Evolutionary conservation across 495 filamentous ascomycete species (phyloP).

Genomic region (Cladorrhinum samala): DNA sequence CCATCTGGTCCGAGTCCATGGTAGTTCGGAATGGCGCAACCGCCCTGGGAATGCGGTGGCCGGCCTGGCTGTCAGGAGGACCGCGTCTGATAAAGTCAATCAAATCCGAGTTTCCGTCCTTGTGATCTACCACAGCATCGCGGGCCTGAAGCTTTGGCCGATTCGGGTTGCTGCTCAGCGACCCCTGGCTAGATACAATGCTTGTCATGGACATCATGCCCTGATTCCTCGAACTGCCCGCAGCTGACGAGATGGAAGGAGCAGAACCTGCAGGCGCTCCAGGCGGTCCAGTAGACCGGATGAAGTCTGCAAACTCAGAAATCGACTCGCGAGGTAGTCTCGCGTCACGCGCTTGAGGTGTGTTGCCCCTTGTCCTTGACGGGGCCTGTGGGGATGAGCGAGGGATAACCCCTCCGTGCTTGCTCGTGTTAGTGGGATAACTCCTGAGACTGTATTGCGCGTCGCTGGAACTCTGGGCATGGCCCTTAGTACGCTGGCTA

Average conservation of each 20-base stretch:
- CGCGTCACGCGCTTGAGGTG: constrained; percentile 59
- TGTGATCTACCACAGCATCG: constrained; percentile 53
- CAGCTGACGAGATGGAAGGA: constrained; percentile 12
- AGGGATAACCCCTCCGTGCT: constrained; percentile 17
- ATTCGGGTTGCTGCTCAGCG: constrained; percentile 26
- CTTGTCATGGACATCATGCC: constrained; percentile 22
- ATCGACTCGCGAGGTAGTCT: constrained; percentile 57
- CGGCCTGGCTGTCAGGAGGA: constrained; percentile 47
- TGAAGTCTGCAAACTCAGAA: constrained; percentile 77
- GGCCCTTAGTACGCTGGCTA: constrained; percentile 33
- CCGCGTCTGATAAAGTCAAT: constrained; percentile 93
- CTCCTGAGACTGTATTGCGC: constrained; percentile 18
- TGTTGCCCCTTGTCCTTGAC: constrained; percentile 29
- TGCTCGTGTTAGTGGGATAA: constrained; percentile 4
- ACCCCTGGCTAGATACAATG: constrained; percentile 22
- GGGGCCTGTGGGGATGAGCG: constrained; percentile 24
- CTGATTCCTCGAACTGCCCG: constrained; percentile 19
- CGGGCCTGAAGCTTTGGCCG: constrained; percentile 61
- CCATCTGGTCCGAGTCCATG: constrained; percentile 75
- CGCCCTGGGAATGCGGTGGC: constrained; percentile 69
- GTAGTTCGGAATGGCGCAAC: constrained; percentile 82
- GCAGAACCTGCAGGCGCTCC: constrained; percentile 22
- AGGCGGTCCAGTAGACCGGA: constrained; percentile 71
- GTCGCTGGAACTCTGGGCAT: constrained; percentile 33
- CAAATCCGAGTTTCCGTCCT: constrained; percentile 69